These are phyloP conservation scores for Candida lessepsii DNA, from an alignment of 805 yeast species.

Conservation along the genomic window DNA sequence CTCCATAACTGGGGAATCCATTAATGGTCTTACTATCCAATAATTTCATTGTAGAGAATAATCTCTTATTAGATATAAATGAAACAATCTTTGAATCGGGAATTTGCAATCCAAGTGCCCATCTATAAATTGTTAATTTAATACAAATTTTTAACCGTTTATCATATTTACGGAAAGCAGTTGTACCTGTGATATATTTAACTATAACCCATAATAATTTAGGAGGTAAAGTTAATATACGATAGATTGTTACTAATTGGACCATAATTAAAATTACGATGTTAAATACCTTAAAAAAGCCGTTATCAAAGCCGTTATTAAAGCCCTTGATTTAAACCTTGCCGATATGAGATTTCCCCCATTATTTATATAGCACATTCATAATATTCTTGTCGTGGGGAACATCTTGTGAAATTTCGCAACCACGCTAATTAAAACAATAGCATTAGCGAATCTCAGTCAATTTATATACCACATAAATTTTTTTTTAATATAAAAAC, in stretches of 20 bases:
- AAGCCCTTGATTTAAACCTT: too few species aligned
- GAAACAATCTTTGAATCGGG: slow-evolving; percentile 10
- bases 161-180: slow-evolving; percentile 13
- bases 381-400: not conserved
- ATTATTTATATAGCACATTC: too few species aligned
- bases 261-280: too few species aligned
- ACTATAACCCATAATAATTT: not conserved
- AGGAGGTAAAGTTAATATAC: not conserved
- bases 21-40: slow-evolving; percentile 1
- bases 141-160: slow-evolving; percentile 14
- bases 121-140: slow-evolving; percentile 15
- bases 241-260: not conserved
- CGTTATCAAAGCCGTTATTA: too few species aligned
- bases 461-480: too few species aligned
- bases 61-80: slow-evolving; percentile 4
- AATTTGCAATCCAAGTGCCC: slow-evolving; percentile 11
- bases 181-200: slow-evolving; percentile 12
- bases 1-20: slow-evolving; percentile 32
- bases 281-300: too few species aligned
- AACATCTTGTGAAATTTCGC: slow-evolving; percentile 1
- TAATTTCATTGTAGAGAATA: slow-evolving; percentile 10
- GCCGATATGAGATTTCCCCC: too few species aligned
- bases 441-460: too few species aligned
- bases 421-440: too few species aligned
- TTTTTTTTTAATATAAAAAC: too few species aligned